Conservation (phyloP, 2,329 filamentous ascomycete species). For the Exophiala spinifera region DNA sequence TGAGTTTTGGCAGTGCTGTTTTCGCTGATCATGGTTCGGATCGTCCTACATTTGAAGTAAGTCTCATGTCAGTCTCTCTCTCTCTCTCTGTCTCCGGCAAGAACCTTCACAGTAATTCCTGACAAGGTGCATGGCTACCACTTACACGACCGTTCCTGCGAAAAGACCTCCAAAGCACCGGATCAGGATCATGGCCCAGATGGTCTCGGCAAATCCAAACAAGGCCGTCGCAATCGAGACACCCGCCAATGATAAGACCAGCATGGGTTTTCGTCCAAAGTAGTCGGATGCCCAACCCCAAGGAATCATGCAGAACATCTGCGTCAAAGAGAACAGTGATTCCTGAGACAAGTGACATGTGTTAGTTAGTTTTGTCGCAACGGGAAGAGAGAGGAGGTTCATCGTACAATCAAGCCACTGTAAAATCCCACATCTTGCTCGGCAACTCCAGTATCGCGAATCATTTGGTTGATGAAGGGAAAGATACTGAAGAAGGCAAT, state of each 20-base stretch:
- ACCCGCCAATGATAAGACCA: slow-evolving; percentile 65
- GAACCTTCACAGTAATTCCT: not conserved
- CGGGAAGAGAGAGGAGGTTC: not conserved
- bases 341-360: slow-evolving; percentile 35
- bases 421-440: slow-evolving; percentile 75
- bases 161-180: slow-evolving; percentile 71
- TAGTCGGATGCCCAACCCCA: slow-evolving; percentile 67
- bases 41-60: slow-evolving; percentile 38
- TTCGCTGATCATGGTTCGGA: slow-evolving; percentile 75
- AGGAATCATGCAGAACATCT: slow-evolving; percentile 72
- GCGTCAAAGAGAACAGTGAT: slow-evolving; percentile 67
- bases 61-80: not conserved
- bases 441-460: slow-evolving; percentile 62
- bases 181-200: slow-evolving; percentile 73
- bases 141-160: slow-evolving; percentile 63
- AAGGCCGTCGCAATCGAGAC: slow-evolving; percentile 59
- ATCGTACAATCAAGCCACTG: slow-evolving; percentile 67
- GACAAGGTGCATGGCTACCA: not conserved
- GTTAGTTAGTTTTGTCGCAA: not conserved
- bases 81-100: not conserved
- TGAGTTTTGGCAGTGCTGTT: slow-evolving; percentile 67
- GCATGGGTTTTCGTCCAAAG: slow-evolving; percentile 67
- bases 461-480: slow-evolving; percentile 77
- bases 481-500: slow-evolving; percentile 83
- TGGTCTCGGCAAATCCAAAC: slow-evolving; percentile 64